phyloP scores from a whole-genome alignment of 2,329 filamentous ascomycete species.

The Fusarium sulawesiense region DNA sequence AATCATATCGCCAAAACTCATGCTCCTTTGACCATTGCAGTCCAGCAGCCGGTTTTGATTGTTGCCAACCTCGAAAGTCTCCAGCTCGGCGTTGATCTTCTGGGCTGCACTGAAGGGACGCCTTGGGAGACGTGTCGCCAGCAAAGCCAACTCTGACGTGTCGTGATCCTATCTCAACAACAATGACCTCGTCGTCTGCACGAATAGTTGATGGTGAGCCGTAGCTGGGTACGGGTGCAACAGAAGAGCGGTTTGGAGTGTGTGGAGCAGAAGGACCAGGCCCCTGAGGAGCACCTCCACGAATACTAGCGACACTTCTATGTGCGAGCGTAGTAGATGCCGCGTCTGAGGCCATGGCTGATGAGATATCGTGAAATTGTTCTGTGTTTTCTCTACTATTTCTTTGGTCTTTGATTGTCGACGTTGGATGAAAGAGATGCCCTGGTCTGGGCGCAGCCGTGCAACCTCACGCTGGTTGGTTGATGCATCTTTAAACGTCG shows the following conservation, averaged over 20 bases:
- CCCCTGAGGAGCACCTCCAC: conserved; percentile 54
- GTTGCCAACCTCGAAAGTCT: conserved; percentile 80
- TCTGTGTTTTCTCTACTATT: background rate
- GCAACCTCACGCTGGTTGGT: conserved; percentile 41
- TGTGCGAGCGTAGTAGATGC: conserved; percentile 63
- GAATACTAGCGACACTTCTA: conserved; percentile 69
- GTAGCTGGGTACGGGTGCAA: conserved; percentile 66
- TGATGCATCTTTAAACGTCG: conserved; percentile 36
- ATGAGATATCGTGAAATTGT: background rate
- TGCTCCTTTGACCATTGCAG: conserved; percentile 71
- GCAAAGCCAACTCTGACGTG: conserved; percentile 86
- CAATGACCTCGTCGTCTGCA: conserved; percentile 84
- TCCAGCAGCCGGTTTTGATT: conserved; percentile 58
- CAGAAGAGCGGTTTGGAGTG: conserved; percentile 67
- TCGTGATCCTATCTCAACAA: conserved; percentile 85
- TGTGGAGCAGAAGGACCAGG: conserved; percentile 63
- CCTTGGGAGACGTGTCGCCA: conserved; percentile 82
- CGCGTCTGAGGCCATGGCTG: conserved; percentile 58
- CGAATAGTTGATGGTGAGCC: conserved; percentile 71
- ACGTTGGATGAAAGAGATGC: conserved; percentile 29
- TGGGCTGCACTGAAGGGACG: conserved; percentile 75
- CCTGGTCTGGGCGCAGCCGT: conserved; percentile 26
- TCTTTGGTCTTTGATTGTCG: conserved; percentile 2
- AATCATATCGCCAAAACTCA: conserved; percentile 83
- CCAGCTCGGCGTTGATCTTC: conserved; percentile 81